These are phyloP conservation scores for Podaxis sp. DNA, from an alignment of 768 basidiomycete genomes.

Conservation along the genomic window DNA sequence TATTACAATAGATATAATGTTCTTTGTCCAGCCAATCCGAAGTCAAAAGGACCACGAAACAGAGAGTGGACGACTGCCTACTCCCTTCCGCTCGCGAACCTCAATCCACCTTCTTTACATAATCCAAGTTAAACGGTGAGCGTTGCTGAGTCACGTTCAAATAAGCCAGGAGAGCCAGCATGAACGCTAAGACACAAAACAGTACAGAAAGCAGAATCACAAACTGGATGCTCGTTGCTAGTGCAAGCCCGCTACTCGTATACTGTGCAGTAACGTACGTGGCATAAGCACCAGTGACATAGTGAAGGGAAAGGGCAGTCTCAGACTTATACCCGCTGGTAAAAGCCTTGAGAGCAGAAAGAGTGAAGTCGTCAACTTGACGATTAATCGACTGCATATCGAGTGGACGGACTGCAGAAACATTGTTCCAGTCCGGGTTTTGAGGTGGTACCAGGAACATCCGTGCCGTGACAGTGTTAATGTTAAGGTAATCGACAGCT, in stretches of 20 bases:
- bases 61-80: no score
- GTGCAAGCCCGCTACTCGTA: neutral
- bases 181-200: neutral
- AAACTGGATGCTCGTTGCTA: neutral
- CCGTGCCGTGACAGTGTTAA: neutral
- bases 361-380: neutral
- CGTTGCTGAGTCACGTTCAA: neutral
- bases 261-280: neutral
- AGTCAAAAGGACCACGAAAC: no score
- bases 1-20: no score
- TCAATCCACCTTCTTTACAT: neutral
- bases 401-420: neutral
- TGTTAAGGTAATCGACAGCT: neutral
- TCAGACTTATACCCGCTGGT: neutral
- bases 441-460: neutral
- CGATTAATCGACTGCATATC: neutral
- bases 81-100: no score
- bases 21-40: no score
- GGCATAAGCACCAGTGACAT: neutral
- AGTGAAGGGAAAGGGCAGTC: no score
- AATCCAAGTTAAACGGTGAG: neutral
- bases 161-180: neutral
- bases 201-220: neutral
- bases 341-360: constrained; percentile 3
- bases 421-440: neutral